Percentiles rank a stretch among this genome's conserved stretches.
These are phyloP conservation scores for Madurella fahalii DNA, from an alignment of 2,329 filamentous ascomycete species.

Conservation along the genomic window DNA sequence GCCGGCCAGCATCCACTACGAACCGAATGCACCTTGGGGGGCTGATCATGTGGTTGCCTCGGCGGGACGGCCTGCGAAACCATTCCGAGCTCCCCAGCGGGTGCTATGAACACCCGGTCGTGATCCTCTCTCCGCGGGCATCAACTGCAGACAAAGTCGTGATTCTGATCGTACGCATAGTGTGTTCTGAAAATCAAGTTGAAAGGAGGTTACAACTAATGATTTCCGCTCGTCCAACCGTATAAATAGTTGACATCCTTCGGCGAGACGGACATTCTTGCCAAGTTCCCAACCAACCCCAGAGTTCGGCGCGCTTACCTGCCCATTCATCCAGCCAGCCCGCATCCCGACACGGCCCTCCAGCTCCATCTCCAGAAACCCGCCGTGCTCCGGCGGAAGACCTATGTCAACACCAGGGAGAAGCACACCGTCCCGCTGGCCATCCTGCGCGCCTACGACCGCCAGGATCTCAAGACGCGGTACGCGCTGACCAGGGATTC, in stretches of 20 bases:
- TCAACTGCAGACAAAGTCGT: background rate
- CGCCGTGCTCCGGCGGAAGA: background rate
- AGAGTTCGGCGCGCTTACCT: background rate
- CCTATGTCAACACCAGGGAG: background rate
- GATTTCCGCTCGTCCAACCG: background rate
- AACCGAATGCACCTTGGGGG: background rate
- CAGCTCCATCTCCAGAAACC: background rate
- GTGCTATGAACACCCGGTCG: constrained; percentile 2
- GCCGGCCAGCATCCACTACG: too few species aligned
- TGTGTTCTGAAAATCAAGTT: too few species aligned
- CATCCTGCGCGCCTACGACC: background rate
- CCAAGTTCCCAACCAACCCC: background rate
- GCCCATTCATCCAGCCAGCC: background rate
- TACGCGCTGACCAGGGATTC: background rate
- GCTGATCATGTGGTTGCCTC: constrained; percentile 1
- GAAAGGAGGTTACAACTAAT: background rate
- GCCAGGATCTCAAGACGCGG: background rate
- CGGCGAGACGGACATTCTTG: background rate
- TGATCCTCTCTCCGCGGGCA: background rate
- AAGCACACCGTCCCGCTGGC: background rate
- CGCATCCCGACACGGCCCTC: background rate
- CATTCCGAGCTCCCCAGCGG: background rate
- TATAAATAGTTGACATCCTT: background rate
- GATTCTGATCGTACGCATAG: background rate
- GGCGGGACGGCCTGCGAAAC: background rate